A percentile compares a stretch with the other conserved stretches of the same genome.
These are phyloP conservation scores for Lasiosphaeria ovina DNA, from an alignment of 495 filamentous ascomycete genomes.

Conservation along the genomic window DNA sequence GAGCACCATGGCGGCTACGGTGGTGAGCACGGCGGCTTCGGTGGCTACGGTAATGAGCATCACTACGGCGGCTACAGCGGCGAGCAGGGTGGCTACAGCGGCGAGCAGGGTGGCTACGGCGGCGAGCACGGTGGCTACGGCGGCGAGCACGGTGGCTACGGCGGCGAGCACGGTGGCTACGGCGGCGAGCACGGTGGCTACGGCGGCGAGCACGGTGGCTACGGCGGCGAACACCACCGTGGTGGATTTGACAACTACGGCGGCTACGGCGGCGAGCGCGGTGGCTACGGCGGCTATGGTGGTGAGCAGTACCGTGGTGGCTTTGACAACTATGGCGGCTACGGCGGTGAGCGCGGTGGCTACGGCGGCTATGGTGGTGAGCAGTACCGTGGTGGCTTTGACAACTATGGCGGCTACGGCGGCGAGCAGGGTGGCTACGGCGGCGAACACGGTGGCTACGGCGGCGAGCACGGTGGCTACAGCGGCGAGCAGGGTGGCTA, in stretches of 20 bases:
- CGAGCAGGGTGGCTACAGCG: background rate
- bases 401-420: background rate
- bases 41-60: background rate
- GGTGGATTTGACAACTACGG: constrained; percentile 2
- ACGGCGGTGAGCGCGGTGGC: constrained; percentile 2
- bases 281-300: constrained; percentile 7
- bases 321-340: background rate
- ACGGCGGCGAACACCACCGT: background rate
- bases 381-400: background rate
- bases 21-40: background rate
- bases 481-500: too few species aligned
- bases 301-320: background rate
- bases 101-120: constrained; percentile 1
- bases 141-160: background rate
- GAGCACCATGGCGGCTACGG: background rate
- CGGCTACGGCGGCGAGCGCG: constrained; percentile 1
- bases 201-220: background rate
- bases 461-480: constrained; percentile 4
- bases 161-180: background rate
- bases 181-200: background rate
- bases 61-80: background rate
- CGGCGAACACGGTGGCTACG: constrained; percentile 4
- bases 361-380: background rate
- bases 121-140: background rate
- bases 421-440: background rate